Conservation (phyloP, 129 eudicot species). For the Arctium minus region DNA sequence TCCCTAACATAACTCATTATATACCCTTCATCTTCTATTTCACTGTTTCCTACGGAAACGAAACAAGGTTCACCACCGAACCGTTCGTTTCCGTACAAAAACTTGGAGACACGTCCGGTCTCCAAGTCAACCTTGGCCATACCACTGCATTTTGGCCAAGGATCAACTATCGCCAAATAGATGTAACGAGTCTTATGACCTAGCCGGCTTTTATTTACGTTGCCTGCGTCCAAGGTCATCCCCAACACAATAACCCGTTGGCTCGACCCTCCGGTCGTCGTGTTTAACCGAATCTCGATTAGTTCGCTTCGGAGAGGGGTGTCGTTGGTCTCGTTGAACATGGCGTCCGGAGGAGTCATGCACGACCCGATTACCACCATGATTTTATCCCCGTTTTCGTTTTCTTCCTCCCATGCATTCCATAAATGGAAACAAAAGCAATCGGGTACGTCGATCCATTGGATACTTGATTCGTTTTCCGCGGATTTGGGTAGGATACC, state of each 20-base stretch:
- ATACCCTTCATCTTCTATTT: constrained; percentile 60
- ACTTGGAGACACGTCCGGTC: constrained; percentile 39
- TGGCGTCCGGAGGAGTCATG: constrained; percentile 64
- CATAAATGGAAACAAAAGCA: constrained; percentile 70
- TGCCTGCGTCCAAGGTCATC: constrained; percentile 61
- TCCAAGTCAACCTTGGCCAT: constrained; percentile 70
- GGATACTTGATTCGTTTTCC: constrained; percentile 33
- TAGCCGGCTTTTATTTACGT: constrained; percentile 36
- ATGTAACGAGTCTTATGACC: constrained; percentile 54
- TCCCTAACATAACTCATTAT: constrained; percentile 63
- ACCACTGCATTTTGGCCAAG: constrained; percentile 81
- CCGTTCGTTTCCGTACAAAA: constrained; percentile 35
- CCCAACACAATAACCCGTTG: constrained; percentile 38
- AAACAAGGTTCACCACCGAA: constrained; percentile 82
- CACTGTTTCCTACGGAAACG: constrained; percentile 23
- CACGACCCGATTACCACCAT: constrained; percentile 61
- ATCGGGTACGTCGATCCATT: constrained; percentile 62
- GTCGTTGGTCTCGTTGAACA: constrained; percentile 31
- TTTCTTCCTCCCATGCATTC: constrained; percentile 73
- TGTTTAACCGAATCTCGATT: constrained; percentile 45
- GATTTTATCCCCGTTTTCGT: constrained; percentile 23
- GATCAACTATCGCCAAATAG: constrained; percentile 67
- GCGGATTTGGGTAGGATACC: constrained; percentile 49
- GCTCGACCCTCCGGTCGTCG: constrained; percentile 40
- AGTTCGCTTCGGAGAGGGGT: constrained; percentile 32